Percentiles rank a stretch among this genome's conserved stretches.
These are phyloP conservation scores for Macrotyloma uniflorum DNA, from an alignment of 306 rosid species.

Conservation along the genomic window DNA sequence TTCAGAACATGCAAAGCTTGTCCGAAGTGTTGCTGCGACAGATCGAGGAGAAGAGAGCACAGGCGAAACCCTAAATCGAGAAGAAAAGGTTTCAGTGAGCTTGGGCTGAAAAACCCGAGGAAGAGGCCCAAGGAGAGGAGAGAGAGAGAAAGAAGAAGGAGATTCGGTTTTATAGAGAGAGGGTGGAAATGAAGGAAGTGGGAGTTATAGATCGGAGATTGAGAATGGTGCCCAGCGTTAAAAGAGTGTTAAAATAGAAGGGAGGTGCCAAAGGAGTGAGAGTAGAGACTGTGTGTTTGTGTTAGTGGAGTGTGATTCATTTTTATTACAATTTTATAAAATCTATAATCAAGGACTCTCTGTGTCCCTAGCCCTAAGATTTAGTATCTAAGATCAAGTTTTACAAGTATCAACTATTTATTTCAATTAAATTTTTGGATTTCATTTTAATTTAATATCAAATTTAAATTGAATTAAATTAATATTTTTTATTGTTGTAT, in stretches of 20 bases:
- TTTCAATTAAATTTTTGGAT: too few species aligned
- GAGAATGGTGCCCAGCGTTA: neutral
- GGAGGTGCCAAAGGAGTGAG: neutral
- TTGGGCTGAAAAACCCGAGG: neutral
- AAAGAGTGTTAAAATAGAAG: neutral
- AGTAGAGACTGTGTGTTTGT: too few species aligned
- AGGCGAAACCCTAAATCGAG: slow-evolving; percentile 51
- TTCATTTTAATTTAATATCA: too few species aligned
- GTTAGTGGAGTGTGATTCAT: too few species aligned
- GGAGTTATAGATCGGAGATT: slow-evolving; percentile 28
- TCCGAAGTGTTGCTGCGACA: neutral
- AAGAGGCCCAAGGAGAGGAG: neutral
- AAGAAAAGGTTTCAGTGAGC: neutral
- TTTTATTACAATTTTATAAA: too few species aligned
- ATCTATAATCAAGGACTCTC: too few species aligned
- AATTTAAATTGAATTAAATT: too few species aligned
- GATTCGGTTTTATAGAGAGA: neutral
- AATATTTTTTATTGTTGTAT: too few species aligned
- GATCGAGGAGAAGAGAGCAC: slow-evolving; percentile 45
- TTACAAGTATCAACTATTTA: too few species aligned
- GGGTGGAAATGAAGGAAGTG: neutral
- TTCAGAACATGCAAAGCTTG: slow-evolving; percentile 36
- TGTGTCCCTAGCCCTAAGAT: too few species aligned
- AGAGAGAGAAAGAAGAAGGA: neutral
- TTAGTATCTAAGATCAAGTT: too few species aligned